A percentile compares a stretch with the other conserved stretches of the same genome.
Conservation (phyloP, 2,329 filamentous ascomycete species). For the Thielaviopsis euricoi region DNA sequence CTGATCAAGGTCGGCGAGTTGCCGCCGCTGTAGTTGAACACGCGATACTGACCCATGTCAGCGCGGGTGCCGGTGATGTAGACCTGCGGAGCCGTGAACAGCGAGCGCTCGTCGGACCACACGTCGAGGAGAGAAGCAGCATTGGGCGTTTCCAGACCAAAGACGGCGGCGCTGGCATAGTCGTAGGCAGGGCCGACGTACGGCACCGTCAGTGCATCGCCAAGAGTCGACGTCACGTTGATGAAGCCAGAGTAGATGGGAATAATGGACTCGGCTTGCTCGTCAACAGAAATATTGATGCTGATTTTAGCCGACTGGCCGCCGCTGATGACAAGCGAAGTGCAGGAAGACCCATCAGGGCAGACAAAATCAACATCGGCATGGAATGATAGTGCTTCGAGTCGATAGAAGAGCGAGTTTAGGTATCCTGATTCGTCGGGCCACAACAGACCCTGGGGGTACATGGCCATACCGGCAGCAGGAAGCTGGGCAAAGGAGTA, state of each 20-base stretch:
- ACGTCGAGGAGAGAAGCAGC: not conserved
- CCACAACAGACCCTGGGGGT: not conserved
- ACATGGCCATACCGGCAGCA: slow-evolving; percentile 6
- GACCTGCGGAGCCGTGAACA: slow-evolving; percentile 1
- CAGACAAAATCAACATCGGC: not conserved
- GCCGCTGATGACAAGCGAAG: not conserved
- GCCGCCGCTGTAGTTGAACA: not conserved
- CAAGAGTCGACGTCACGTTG: not conserved
- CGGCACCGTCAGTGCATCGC: not conserved
- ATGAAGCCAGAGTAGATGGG: slow-evolving; percentile 3
- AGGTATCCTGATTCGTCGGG: not conserved
- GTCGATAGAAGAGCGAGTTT: not conserved
- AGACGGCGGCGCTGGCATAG: not conserved
- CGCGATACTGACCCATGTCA: slow-evolving; percentile 1
- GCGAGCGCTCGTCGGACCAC: not conserved
- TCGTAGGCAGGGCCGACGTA: slow-evolving; percentile 5
- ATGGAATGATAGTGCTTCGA: not conserved
- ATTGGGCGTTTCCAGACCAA: not conserved
- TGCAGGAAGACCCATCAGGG: not conserved
- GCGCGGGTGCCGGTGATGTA: not conserved
- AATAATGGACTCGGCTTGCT: slow-evolving; percentile 21
- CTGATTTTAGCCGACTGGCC: not conserved
- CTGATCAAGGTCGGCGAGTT: not conserved
- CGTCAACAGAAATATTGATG: slow-evolving; percentile 41
- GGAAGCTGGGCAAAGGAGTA: not conserved